These are phyloP conservation scores for Panellus pusillus DNA, from an alignment of 768 basidiomycete genomes.

Conservation along the genomic window DNA sequence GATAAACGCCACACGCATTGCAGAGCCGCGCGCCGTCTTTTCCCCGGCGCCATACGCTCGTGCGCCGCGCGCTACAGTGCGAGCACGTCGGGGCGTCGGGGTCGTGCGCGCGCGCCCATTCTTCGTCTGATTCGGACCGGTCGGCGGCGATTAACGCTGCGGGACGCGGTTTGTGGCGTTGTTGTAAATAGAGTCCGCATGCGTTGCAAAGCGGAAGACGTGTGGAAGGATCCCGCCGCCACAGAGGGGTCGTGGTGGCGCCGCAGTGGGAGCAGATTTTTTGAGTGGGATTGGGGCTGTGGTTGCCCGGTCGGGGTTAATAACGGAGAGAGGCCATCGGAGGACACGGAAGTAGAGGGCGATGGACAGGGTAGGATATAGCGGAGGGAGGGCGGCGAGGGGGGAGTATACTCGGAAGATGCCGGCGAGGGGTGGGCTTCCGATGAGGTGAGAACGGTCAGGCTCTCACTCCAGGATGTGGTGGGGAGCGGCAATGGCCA, in stretches of 20 bases:
- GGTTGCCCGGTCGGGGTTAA: not conserved
- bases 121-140: not conserved
- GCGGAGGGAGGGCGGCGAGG: not conserved
- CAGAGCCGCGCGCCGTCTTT: conserved; percentile 7
- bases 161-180: conserved; percentile 10
- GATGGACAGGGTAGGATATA: not conserved
- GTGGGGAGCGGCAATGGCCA: not conserved
- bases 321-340: not conserved
- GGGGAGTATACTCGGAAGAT: not conserved
- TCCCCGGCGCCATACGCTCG: conserved; percentile 18
- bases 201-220: conserved; percentile 10
- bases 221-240: conserved; percentile 13
- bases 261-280: conserved; percentile 9
- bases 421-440: not conserved
- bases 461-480: conserved; percentile 4
- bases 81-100: conserved; percentile 6
- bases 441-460: not conserved
- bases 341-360: not conserved
- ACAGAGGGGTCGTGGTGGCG: conserved; percentile 10
- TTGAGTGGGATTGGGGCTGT: not conserved
- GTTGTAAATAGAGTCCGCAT: conserved; percentile 11
- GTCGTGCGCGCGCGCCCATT: not conserved
- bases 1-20: conserved; percentile 17
- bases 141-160: conserved; percentile 13
- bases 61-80: conserved; percentile 7